These are phyloP conservation scores for Daldinia grandis DNA, from an alignment of 495 filamentous ascomycete species.

Conservation along the genomic window DNA sequence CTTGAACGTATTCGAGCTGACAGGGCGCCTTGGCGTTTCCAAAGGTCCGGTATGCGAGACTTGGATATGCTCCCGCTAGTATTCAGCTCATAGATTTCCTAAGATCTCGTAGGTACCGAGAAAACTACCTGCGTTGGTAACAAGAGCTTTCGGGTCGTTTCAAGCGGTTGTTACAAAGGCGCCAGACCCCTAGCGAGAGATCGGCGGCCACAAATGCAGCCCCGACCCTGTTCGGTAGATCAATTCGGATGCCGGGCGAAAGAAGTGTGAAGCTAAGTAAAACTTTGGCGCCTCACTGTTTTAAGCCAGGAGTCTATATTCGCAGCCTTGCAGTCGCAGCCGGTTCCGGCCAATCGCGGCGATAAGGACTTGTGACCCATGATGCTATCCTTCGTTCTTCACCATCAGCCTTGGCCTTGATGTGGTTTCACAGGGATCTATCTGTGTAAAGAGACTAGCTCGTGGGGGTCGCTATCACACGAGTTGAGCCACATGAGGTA, in stretches of 20 bases:
- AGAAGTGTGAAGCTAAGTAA: conserved; percentile 7
- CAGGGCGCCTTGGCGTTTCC: conserved; percentile 32
- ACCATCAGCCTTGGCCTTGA: conserved; percentile 6
- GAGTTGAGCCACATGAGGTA: conserved; percentile 13
- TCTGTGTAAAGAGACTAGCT: conserved; percentile 2
- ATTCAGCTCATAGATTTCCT: conserved; percentile 28
- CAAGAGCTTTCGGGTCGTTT: conserved; percentile 7
- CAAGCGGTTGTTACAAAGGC: not conserved
- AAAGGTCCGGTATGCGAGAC: conserved; percentile 12
- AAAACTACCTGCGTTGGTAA: not conserved
- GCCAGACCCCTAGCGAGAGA: conserved; percentile 16
- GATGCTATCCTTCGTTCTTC: not conserved
- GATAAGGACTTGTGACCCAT: not conserved
- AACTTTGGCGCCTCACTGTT: conserved; percentile 18
- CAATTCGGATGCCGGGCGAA: conserved; percentile 26
- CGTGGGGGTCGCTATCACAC: conserved; percentile 21
- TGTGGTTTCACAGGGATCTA: conserved; percentile 1
- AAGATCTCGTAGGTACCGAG: conserved; percentile 14
- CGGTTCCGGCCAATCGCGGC: not conserved
- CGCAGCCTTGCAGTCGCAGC: conserved; percentile 31
- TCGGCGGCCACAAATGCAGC: conserved; percentile 28
- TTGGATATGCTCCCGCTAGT: not conserved
- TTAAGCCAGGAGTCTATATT: not conserved
- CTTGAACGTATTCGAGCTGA: conserved; percentile 11
- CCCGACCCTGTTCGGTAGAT: conserved; percentile 32